Evolutionary conservation across 495 filamentous ascomycete genomes (phyloP).

Genomic region (Hyaloscypha bicolor): DNA sequence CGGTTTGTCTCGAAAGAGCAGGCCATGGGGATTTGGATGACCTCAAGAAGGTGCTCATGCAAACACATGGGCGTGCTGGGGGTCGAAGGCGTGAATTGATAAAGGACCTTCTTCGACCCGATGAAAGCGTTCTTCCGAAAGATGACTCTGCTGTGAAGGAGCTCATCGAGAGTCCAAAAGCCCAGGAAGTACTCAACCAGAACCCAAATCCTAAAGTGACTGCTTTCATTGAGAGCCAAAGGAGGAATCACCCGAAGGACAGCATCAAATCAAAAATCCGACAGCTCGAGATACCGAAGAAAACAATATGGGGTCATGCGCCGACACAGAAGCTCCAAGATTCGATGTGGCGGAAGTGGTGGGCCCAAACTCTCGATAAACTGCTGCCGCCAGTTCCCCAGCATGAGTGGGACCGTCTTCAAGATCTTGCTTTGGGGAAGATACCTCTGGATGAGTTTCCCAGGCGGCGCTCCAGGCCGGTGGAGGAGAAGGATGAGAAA

Average conservation of each 20-base stretch:
- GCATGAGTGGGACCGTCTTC: constrained; percentile 64
- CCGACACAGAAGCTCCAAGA: constrained; percentile 51
- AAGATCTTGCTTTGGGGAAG: constrained; percentile 53
- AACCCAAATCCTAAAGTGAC: constrained; percentile 24
- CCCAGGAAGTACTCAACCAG: neutral
- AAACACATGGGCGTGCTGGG: constrained; percentile 76
- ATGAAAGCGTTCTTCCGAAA: constrained; percentile 22
- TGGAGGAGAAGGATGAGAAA: neutral
- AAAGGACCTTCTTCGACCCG: constrained; percentile 6
- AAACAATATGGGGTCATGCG: constrained; percentile 65
- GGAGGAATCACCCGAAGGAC: constrained; percentile 28
- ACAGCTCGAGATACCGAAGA: constrained; percentile 51
- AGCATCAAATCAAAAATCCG: constrained; percentile 35
- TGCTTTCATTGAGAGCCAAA: constrained; percentile 33
- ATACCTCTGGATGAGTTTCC: constrained; percentile 12
- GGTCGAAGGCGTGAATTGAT: constrained; percentile 63
- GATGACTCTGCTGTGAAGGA: constrained; percentile 13
- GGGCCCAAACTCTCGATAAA: constrained; percentile 52
- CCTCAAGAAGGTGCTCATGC: constrained; percentile 63
- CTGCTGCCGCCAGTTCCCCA: constrained; percentile 73
- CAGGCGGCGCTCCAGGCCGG: constrained; percentile 8
- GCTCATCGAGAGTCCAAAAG: constrained; percentile 8
- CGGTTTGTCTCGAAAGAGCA: constrained; percentile 54
- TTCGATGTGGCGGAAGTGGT: constrained; percentile 65
- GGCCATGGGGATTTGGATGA: constrained; percentile 65